These are phyloP conservation scores for Brassica rapa DNA, from an alignment of 345 rosid genomes.

Conservation along the genomic window DNA sequence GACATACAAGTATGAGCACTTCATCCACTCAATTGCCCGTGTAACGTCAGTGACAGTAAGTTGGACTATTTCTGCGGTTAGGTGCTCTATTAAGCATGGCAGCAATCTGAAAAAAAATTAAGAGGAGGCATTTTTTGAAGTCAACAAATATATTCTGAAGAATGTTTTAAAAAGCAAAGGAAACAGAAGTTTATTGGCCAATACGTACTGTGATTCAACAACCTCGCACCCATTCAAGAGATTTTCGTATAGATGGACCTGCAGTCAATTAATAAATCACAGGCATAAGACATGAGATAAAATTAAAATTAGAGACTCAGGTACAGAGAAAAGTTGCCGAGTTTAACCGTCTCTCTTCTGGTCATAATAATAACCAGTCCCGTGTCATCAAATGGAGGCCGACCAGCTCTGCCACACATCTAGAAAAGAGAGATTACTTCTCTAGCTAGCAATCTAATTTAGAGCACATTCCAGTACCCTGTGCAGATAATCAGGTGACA, in stretches of 20 bases:
- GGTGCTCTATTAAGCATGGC: constrained; percentile 85
- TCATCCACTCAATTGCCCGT: constrained; percentile 95
- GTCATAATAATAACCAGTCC: constrained; percentile 96
- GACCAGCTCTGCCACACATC: constrained; percentile 99
- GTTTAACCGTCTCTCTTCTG: constrained; percentile 83
- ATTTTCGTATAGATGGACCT: constrained; percentile 95
- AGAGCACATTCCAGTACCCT: constrained; percentile 7
- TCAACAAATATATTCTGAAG: constrained; percentile 1
- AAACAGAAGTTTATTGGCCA: constrained; percentile 29
- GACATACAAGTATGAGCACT: constrained; percentile 87
- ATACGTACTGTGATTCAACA: constrained; percentile 93
- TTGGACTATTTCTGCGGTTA: constrained; percentile 98
- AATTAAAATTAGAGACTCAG: constrained; percentile 4
- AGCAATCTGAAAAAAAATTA: constrained; percentile 64
- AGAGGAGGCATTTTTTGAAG: not conserved
- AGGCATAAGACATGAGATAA: constrained; percentile 10
- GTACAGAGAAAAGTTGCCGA: constrained; percentile 24
- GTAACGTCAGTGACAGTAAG: constrained; percentile 80
- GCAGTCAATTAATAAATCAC: constrained; percentile 32
- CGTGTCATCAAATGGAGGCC: constrained; percentile 97
- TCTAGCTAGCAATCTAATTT: constrained; percentile 2
- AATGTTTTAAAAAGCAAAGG: not conserved
- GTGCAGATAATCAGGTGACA: constrained; percentile 3
- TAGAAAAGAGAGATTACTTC: constrained; percentile 41
- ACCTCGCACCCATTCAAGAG: constrained; percentile 89